Evolutionary conservation across 78 protist species (phyloP).

Genomic region (Diacronema lutheri): DNA sequence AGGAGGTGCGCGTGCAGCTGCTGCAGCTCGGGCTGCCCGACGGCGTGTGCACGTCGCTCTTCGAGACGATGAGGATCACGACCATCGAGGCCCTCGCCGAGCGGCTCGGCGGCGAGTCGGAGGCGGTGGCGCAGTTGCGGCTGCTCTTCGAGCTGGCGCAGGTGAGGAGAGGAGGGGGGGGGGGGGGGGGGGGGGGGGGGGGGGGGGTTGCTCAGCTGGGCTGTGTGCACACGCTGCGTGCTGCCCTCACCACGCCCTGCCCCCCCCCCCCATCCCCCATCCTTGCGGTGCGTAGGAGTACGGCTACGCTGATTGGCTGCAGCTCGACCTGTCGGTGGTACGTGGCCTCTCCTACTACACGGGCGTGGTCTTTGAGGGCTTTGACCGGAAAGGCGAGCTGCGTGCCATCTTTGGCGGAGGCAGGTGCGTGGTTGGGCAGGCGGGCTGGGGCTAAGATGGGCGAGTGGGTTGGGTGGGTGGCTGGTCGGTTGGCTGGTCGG

Average conservation of each 20-base stretch:
- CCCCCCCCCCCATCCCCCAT: no score
- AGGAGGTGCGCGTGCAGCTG: constrained; percentile 23
- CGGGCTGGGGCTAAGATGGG: no score
- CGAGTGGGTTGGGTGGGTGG: no score
- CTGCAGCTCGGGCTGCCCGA: constrained; percentile 6
- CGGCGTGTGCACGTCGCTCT: not conserved
- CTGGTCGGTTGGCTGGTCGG: no score
- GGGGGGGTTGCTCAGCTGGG: no score
- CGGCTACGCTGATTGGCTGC: constrained; percentile 52
- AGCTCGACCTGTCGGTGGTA: constrained; percentile 50
- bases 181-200: no score
- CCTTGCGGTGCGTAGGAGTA: no score
- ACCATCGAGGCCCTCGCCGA: not conserved
- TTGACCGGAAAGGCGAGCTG: constrained; percentile 36
- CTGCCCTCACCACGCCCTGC: no score
- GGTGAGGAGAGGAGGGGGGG: no score
- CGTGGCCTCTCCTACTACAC: constrained; percentile 76
- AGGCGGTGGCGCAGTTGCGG: not conserved
- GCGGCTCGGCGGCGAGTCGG: not conserved
- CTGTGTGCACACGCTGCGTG: no score
- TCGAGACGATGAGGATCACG: not conserved
- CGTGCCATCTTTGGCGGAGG: constrained; percentile 39
- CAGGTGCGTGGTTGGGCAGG: not conserved
- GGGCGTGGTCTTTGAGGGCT: constrained; percentile 74
- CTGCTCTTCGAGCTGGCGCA: constrained; percentile 29